Base-by-base conservation (phyloP, 352 stramenopile genomes). In the Pythium insidiosum region DNA sequence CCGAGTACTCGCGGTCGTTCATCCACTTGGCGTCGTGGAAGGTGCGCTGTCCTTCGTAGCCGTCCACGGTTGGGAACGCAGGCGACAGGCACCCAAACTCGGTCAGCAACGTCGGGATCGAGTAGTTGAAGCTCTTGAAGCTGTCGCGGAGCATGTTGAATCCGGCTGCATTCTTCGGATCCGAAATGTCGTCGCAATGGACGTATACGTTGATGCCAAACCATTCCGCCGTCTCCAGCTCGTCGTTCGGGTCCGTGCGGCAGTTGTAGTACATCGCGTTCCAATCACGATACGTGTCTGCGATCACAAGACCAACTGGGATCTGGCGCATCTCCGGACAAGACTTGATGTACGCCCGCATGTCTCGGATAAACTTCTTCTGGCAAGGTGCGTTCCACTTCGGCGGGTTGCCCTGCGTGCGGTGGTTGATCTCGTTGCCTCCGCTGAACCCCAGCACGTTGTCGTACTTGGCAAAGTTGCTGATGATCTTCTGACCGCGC, bases 291-390 rank as follows among this genome's bases (percentile, higher is more conserved):
- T 87, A 30, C 3, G 59, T 62, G 56, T 90, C 73, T 15, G 78
- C 78, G 22, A 84, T 63, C 18, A 88, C 72, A 23, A 90, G 61
- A 6, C 84, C 81, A 12, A 95, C 66, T 1, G 84, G 79, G 23
- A 94, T 68, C 39, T 78, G 25, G 15, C 81, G 75, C 47, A 86
- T 73, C 18, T 16, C 50, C 16, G 59, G 34, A 44, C 81, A 94
- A 4, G 48, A 65, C 9, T 58, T 39, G 20, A 92, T 73, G 59
- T 70, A 95, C 25, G 62, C 60, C 35, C 82, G 65, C 79, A 95
- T 95, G 61, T 94, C 84, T 0, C 70, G 64, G 29, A 95, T 60
- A 50, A 93, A 92, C 53, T 91, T 95, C 52, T 94, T 95, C 46
- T 93, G 79, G 55, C 84, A 95, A 23, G 84, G 68, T 20, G 73